These are phyloP conservation scores for Pichia sp. DNA, from an alignment of 1,139 yeast genomes.

Conservation along the genomic window DNA sequence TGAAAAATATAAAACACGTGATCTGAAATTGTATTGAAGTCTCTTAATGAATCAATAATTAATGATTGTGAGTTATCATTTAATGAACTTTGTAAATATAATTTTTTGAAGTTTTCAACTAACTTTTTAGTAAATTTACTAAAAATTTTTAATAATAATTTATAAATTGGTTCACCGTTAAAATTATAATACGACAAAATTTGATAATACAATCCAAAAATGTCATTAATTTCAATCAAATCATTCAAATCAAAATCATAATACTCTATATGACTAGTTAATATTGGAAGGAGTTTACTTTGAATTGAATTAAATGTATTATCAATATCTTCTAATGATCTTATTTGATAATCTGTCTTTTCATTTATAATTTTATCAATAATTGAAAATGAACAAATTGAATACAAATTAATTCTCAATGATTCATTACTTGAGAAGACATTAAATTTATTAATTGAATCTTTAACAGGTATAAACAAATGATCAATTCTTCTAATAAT, in stretches of 20 bases:
- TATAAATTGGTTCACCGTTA: conserved; percentile 55
- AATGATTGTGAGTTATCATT: conserved; percentile 90
- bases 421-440: conserved; percentile 30
- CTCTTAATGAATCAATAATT: conserved; percentile 51
- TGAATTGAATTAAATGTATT: conserved; percentile 75
- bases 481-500: conserved; percentile 68
- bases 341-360: conserved; percentile 49
- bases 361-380: conserved; percentile 63
- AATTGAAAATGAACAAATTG: conserved; percentile 70
- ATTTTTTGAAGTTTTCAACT: conserved; percentile 51
- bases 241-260: conserved; percentile 32
- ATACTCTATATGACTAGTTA: conserved; percentile 27
- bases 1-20: conserved; percentile 65
- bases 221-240: conserved; percentile 44
- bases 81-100: conserved; percentile 57
- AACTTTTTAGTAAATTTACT: conserved; percentile 54
- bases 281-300: conserved; percentile 47
- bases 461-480: conserved; percentile 42
- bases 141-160: conserved; percentile 54
- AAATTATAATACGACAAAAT: conserved; percentile 70
- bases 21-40: conserved; percentile 56
- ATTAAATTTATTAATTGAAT: conserved; percentile 21
- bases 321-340: conserved; percentile 53
- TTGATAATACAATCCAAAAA: conserved; percentile 68
- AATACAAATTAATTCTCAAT: conserved; percentile 52